Conservation (phyloP, 75 land plant species). For the Larix kaempferi region DNA sequence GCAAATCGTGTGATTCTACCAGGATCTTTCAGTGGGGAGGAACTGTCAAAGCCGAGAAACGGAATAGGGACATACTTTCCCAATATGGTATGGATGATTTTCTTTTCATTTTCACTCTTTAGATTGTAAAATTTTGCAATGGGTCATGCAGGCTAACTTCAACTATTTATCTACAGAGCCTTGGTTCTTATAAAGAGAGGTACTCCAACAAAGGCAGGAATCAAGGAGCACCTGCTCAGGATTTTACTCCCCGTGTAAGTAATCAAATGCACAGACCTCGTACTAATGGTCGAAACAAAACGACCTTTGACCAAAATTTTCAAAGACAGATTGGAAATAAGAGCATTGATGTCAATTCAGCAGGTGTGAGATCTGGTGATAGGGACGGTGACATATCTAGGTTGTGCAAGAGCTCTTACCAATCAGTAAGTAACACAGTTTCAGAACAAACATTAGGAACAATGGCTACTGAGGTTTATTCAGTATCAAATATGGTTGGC, state of each 20-base stretch:
- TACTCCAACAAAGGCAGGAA: conserved; percentile 28
- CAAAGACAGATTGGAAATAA: conserved; percentile 3
- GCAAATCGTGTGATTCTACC: conserved; percentile 14
- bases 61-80: conserved; percentile 95
- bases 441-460: background rate
- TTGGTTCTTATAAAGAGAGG: conserved; percentile 28
- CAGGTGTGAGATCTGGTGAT: conserved; percentile 7
- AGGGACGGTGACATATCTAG: conserved; percentile 8
- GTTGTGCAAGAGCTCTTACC: background rate
- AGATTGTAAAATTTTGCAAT: background rate
- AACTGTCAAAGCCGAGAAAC: conserved; percentile 49
- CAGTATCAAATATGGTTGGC: background rate
- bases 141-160: conserved; percentile 7
- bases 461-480: background rate
- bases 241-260: background rate
- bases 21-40: conserved; percentile 33
- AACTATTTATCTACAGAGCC: conserved; percentile 25
- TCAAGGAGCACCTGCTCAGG: conserved; percentile 13
- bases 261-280: conserved; percentile 22
- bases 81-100: conserved; percentile 47
- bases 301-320: background rate
- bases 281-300: conserved; percentile 19
- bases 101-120: background rate
- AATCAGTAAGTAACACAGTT: background rate
- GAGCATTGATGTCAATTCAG: conserved; percentile 5